These are phyloP conservation scores for Salvia miltiorrhiza DNA, from an alignment of 257 asterid species.

Conservation along the genomic window DNA sequence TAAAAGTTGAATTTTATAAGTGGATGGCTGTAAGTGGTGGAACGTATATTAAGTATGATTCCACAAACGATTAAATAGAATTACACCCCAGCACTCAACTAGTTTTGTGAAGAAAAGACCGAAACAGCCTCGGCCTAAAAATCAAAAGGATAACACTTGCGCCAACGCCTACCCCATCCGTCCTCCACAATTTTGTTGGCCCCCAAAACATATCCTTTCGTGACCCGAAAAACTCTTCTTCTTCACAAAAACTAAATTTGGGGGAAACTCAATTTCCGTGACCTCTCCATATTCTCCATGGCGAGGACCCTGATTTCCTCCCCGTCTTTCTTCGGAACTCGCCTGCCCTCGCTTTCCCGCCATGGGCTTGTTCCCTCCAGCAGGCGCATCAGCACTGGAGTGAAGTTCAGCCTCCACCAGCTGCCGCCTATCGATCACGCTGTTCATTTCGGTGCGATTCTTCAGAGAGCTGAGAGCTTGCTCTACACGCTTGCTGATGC, in stretches of 20 bases:
- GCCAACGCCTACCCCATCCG: slow-evolving; percentile 6
- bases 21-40: background rate
- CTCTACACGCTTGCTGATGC: slow-evolving; percentile 93
- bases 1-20: too few relatives aligned
- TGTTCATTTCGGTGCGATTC: slow-evolving; percentile 42
- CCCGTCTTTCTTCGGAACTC: slow-evolving; percentile 59
- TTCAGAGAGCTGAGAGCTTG: slow-evolving; percentile 69
- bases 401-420: slow-evolving; percentile 65
- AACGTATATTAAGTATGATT: background rate
- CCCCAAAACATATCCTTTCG: slow-evolving; percentile 26
- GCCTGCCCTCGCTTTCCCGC: slow-evolving; percentile 55
- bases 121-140: slow-evolving; percentile 7
- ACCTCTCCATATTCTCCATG: slow-evolving; percentile 41
- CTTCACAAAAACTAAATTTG: slow-evolving; percentile 11
- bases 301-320: slow-evolving; percentile 91
- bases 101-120: background rate
- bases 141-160: slow-evolving; percentile 20
- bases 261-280: background rate
- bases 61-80: background rate
- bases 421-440: slow-evolving; percentile 54
- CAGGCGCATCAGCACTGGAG: slow-evolving; percentile 51
- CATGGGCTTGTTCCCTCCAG: slow-evolving; percentile 34
- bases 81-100: background rate
- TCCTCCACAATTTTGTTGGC: slow-evolving; percentile 26
- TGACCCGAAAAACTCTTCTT: background rate